Conservation (phyloP, 2,329 filamentous ascomycete genomes). For the Phialophora tarda region DNA sequence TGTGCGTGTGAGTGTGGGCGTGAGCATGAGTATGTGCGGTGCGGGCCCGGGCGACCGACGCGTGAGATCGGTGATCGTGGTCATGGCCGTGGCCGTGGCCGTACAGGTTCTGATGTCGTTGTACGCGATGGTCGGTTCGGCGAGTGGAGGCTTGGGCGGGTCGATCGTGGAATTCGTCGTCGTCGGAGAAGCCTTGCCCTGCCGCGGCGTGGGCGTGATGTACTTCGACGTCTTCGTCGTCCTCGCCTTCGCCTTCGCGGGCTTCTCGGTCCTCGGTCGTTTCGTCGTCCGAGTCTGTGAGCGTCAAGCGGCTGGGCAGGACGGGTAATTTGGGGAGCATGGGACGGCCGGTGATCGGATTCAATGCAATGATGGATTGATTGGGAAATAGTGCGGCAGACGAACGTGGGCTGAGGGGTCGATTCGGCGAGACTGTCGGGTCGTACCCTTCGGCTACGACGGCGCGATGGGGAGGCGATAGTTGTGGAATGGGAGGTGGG, state of each 20-base stretch:
- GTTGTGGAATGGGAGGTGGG: slow-evolving; percentile 17
- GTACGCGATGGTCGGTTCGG: not conserved
- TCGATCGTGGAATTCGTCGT: slow-evolving; percentile 5
- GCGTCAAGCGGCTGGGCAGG: slow-evolving; percentile 46
- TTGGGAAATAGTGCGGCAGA: slow-evolving; percentile 33
- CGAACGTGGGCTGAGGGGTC: slow-evolving; percentile 34
- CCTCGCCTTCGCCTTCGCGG: slow-evolving; percentile 39
- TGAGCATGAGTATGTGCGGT: not conserved
- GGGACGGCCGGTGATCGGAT: slow-evolving; percentile 38
- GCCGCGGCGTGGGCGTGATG: not conserved
- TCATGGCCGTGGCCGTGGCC: slow-evolving; percentile 5
- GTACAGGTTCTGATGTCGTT: slow-evolving; percentile 20
- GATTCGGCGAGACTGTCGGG: slow-evolving; percentile 33
- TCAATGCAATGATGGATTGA: slow-evolving; percentile 36
- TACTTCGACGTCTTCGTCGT: slow-evolving; percentile 7
- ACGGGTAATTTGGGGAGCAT: slow-evolving; percentile 46
- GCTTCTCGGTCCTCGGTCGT: slow-evolving; percentile 37
- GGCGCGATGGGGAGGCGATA: slow-evolving; percentile 23
- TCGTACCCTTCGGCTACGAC: slow-evolving; percentile 31
- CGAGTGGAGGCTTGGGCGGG: slow-evolving; percentile 8
- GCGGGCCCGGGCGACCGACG: not conserved
- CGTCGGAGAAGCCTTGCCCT: slow-evolving; percentile 7
- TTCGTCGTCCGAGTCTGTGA: slow-evolving; percentile 48
- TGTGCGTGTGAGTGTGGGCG: not conserved
- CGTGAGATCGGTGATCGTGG: not conserved